These are phyloP conservation scores for Nicotiana attenuata DNA, from an alignment of 257 asterid species.

Conservation along the genomic window DNA sequence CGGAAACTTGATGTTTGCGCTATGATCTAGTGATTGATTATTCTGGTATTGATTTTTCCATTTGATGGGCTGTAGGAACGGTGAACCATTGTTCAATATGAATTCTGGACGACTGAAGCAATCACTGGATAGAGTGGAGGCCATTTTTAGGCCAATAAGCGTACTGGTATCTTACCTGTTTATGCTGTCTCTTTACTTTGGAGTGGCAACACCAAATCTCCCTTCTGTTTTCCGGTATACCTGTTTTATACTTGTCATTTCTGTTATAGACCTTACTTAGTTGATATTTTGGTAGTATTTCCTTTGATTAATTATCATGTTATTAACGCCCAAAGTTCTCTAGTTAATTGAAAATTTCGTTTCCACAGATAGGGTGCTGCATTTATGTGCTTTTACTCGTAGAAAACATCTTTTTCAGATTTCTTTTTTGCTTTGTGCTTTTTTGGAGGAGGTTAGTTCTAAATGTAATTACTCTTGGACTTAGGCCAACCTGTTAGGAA, in stretches of 20 bases:
- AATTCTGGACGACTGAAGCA: constrained; percentile 85
- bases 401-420: not conserved
- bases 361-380: not conserved
- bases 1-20: not conserved
- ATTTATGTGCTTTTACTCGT: not conserved
- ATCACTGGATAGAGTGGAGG: constrained; percentile 92
- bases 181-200: not conserved
- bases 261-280: not conserved
- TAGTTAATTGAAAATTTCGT: not conserved
- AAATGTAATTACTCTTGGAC: not conserved
- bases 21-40: not conserved
- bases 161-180: constrained; percentile 21
- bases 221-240: not conserved
- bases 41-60: not conserved
- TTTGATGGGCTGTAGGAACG: constrained; percentile 70
- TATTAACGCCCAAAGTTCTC: not conserved
- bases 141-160: constrained; percentile 54
- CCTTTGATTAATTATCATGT: not conserved
- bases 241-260: not conserved
- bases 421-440: not conserved
- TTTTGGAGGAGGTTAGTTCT: not conserved
- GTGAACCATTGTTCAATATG: constrained; percentile 82
- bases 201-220: not conserved
- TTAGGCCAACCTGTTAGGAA: not conserved
- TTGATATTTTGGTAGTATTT: not conserved